Evolutionary conservation across 306 rosid species (phyloP), one percentile per base, ranked within the genome.

Genomic region (Quercus alba): DNA sequence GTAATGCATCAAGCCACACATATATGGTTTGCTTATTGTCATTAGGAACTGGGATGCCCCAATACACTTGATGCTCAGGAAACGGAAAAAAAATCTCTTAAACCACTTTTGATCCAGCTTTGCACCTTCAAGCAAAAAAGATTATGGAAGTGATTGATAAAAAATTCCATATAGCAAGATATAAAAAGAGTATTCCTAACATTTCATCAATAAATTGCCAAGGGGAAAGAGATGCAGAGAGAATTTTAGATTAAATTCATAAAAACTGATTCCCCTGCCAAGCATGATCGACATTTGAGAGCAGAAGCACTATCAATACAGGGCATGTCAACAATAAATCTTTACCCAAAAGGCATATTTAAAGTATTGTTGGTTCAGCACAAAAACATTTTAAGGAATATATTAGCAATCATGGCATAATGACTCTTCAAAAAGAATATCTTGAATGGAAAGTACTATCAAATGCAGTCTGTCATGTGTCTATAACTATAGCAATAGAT

Each of bases 1-100:
- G 84, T 76, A 95, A 85, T 82, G 98, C 99, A 87, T 95, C 99
- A 87, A 95, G 91, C 97, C 99, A 95, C 78, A 93, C 99, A 71
- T 95, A 91, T 76, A 95, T 89, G 28, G 98, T 95, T 81, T 95
- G 99, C 77, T 80, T 87, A 83, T 81, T 75, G 87, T 95, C 99
- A 81, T 91, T 85, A 21, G 99, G 99, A 79, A 95, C 89, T 28
- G 90, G 98, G 83, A 95, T 93, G 75, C 99, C 97, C 98, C 98
- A 91, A 71, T 38, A 1, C 46, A 38, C 46, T 38, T 38, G 11
- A 38, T 38, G 46, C 46, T 7, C 3, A 0, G 46, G 46, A 95
- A 82, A 93, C 88, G 64, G 99, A 91, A 73, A 95, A 95, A 95
- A 87, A 81, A 90, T 83, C 85, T 82, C 11, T 23, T 59, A 95